Percentiles rank a stretch among this genome's conserved stretches.
phyloP scores from a whole-genome alignment of 2,329 filamentous ascomycete species.

The Sporothrix pallida region DNA sequence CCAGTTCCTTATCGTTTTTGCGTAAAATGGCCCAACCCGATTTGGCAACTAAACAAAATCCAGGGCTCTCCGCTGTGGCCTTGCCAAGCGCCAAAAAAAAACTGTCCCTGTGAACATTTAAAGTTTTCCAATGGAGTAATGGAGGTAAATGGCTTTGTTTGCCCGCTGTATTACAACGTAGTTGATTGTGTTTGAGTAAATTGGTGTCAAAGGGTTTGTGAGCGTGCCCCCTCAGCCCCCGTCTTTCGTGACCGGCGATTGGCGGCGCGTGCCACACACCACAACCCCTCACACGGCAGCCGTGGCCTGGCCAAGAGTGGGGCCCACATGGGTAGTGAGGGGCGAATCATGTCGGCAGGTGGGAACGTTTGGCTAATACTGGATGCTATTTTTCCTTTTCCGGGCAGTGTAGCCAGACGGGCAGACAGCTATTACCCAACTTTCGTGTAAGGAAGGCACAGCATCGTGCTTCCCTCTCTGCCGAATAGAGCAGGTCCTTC shows the following conservation, averaged over 20 bases:
- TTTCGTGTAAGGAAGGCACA: background rate
- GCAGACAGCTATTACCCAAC: background rate
- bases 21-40: background rate
- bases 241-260: background rate
- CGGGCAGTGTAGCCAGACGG: background rate
- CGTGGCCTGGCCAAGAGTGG: background rate
- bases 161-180: background rate
- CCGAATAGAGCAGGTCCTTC: conserved; percentile 8
- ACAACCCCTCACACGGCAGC: background rate
- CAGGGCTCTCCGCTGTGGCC: background rate
- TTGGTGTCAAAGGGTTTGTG: too few species aligned
- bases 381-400: background rate
- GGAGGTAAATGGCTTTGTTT: background rate
- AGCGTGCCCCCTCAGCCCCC: too few species aligned
- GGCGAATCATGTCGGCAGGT: background rate
- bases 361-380: conserved; percentile 9
- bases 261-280: conserved; percentile 17
- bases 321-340: background rate
- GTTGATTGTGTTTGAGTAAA: too few species aligned
- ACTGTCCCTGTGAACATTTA: conserved; percentile 15
- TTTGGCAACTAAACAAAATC: conserved; percentile 22
- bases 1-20: background rate
- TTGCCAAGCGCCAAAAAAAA: background rate
- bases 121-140: background rate
- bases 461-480: background rate